Evolutionary conservation across 176 grass and related monocot species (phyloP).

Genomic region (Triticum monococcum): DNA sequence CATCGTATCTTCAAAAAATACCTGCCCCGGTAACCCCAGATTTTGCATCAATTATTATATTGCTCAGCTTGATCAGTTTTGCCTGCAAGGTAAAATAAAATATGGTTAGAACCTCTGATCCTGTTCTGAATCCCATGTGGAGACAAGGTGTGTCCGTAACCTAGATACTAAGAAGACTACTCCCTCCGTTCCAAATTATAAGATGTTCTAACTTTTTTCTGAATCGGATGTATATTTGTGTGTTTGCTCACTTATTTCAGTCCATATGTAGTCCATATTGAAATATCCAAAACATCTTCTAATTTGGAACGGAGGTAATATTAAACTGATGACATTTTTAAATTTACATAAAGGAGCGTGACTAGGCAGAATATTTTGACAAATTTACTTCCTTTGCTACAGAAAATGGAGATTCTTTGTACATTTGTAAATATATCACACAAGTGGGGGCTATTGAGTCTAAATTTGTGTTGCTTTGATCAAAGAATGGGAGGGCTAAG

Average conservation of each 20-base stretch:
- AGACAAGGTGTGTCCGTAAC: not conserved
- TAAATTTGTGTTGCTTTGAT: not conserved
- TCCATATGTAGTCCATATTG: too few relatives aligned
- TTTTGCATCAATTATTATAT: conserved; percentile 99
- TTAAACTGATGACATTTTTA: not conserved
- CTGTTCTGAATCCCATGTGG: not conserved
- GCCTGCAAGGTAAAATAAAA: conserved; percentile 50
- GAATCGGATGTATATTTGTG: too few relatives aligned
- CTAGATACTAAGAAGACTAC: conserved; percentile 11
- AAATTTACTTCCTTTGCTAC: not conserved
- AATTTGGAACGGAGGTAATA: too few relatives aligned
- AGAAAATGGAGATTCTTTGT: not conserved
- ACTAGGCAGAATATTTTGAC: not conserved
- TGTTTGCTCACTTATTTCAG: too few relatives aligned
- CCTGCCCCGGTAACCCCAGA: conserved; percentile 96
- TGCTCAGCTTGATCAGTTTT: conserved; percentile 70
- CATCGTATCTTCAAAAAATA: not conserved
- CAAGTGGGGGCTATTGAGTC: not conserved
- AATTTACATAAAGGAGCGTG: not conserved
- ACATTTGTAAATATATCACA: not conserved
- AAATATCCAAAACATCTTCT: too few relatives aligned
- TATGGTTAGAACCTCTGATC: conserved; percentile 18
- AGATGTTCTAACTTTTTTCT: too few relatives aligned
- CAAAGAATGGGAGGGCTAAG: not conserved
- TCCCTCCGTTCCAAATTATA: too few relatives aligned